A percentile compares a stretch with the other conserved stretches of the same genome.
Evolutionary conservation across 352 stramenopile genomes (phyloP).

Genomic region (Pythium vanterpoolii): DNA sequence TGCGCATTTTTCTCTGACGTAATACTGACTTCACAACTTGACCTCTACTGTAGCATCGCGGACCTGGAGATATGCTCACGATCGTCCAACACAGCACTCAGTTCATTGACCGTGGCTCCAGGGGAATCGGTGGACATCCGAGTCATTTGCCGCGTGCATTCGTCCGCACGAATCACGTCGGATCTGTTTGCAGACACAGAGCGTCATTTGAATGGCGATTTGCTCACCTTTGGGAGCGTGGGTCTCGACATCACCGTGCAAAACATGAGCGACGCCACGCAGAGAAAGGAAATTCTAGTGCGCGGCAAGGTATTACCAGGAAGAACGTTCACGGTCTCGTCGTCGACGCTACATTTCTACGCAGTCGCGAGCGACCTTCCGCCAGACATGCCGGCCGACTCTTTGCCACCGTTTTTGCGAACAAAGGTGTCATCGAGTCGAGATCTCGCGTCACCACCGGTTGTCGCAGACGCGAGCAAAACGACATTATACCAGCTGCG

Average conservation of each 20-base stretch:
- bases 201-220: conserved; percentile 36
- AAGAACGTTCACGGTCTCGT: conserved; percentile 78
- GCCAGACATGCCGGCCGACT: conserved; percentile 39
- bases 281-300: conserved; percentile 64
- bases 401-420: conserved; percentile 39
- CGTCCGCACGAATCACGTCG: conserved; percentile 55
- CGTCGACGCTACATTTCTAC: conserved; percentile 79
- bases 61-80: conserved; percentile 76
- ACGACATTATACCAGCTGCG: conserved; percentile 58
- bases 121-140: conserved; percentile 82
- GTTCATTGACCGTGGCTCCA: conserved; percentile 55
- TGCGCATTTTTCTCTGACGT: background rate
- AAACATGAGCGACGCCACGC: conserved; percentile 57
- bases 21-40: background rate
- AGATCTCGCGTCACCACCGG: conserved; percentile 7
- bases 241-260: conserved; percentile 66
- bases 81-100: conserved; percentile 80
- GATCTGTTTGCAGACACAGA: conserved; percentile 34
- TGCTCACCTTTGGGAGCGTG: conserved; percentile 61
- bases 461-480: conserved; percentile 15
- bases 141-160: conserved; percentile 71
- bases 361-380: conserved; percentile 57
- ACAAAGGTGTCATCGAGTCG: conserved; percentile 29
- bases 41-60: conserved; percentile 38
- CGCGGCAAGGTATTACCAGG: conserved; percentile 76